Base-by-base conservation (phyloP, 805 yeast species). In the Zygoascus biomembranicola region DNA sequence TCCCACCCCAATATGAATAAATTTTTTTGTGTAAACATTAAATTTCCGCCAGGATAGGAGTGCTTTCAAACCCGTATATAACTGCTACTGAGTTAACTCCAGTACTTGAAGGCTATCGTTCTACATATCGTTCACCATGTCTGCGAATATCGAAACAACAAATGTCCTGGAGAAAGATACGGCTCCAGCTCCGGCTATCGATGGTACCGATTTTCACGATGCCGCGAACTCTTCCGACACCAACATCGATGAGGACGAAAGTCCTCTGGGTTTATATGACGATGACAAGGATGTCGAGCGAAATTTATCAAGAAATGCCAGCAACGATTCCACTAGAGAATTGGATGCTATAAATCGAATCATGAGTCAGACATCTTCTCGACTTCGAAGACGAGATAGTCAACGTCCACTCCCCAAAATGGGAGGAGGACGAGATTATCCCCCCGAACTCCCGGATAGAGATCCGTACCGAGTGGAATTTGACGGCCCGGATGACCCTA, bases 401-500 rank as follows among this genome's bases (percentile, higher is more conserved):
- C 47, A 23, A 8, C 39, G 52, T 28, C 56, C 59, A 32, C 13
- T 57, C 43, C 52, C 56, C 43, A 14, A 87, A 81, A 59, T 59
- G 62, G 62, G 62, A 8, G 60, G 60, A n/a, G 59, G 59, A 5
- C 43, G 52, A 9, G 59, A 57, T 23, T 58, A 49, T 45, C 61
- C 61, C 1, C 61, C 63, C 2, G 31, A 43, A 13, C 55, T 60
- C 5, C 44, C 48, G n/a, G 57, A 58, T 39, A 39, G 57, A 35
- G 57, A 53, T 5, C 53, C 71, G 1, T 89, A 82, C 64, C 74
- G 79, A 10, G 96, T 89, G 8, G 76, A 84, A 3, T 87, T 76
- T 62, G 85, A 86, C 63, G 95, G 95, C 0, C 84, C 85, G 1
- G 74, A 81, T 49, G 97, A 90, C 65, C 95, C 95, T 1, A 54